Percentiles rank a stretch among this genome's conserved stretches.
Evolutionary conservation across 352 stramenopile genomes (phyloP).

Genomic region (Phytophthora ramorum): DNA sequence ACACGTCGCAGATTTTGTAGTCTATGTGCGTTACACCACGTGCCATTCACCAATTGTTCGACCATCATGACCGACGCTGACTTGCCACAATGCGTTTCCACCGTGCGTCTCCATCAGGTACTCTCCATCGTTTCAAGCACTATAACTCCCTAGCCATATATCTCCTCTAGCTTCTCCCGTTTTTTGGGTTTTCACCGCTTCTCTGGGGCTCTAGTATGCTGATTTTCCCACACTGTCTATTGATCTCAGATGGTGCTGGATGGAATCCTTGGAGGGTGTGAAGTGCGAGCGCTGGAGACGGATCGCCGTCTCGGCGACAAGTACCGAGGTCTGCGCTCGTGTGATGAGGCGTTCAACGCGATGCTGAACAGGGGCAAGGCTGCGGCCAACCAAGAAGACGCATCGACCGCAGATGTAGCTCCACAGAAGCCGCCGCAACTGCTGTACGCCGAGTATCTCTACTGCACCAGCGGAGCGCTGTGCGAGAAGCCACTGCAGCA

Average conservation of each 20-base stretch:
- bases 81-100: conserved; percentile 67
- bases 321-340: conserved; percentile 61
- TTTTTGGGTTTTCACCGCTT: conserved; percentile 4
- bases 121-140: neutral
- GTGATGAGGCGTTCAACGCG: conserved; percentile 58
- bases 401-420: conserved; percentile 7
- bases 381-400: neutral
- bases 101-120: conserved; percentile 75
- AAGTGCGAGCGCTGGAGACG: conserved; percentile 50
- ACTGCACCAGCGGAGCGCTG: conserved; percentile 60
- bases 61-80: conserved; percentile 41
- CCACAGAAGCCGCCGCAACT: conserved; percentile 43
- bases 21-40: conserved; percentile 10
- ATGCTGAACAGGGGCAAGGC: conserved; percentile 44
- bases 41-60: conserved; percentile 7
- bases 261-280: conserved; percentile 44
- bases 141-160: neutral
- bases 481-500: conserved; percentile 58
- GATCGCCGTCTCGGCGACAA: conserved; percentile 44
- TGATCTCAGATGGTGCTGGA: conserved; percentile 49
- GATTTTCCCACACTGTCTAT: conserved; percentile 10
- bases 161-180: conserved; percentile 7
- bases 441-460: conserved; percentile 72
- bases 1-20: conserved; percentile 27
- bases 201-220: neutral